A percentile compares a stretch with the other conserved stretches of the same genome.
Conservation (phyloP, 805 yeast species). For the Saccharomycopsis microspora region DNA sequence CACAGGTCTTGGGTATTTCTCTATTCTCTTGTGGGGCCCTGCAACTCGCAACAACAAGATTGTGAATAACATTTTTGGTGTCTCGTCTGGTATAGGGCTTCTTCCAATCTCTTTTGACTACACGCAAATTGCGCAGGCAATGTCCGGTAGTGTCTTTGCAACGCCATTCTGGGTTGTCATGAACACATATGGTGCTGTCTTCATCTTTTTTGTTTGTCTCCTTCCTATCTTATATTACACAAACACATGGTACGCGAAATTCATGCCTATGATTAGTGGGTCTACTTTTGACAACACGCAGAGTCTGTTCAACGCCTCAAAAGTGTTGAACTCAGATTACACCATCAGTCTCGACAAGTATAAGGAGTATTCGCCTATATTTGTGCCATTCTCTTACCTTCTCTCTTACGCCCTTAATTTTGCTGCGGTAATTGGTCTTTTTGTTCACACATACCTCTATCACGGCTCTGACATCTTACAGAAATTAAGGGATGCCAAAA, state of each 20-base stretch:
- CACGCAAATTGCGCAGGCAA: conserved; percentile 39
- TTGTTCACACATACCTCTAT: conserved; percentile 45
- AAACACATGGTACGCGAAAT: conserved; percentile 21
- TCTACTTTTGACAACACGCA: conserved; percentile 18
- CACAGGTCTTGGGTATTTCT: conserved; percentile 49
- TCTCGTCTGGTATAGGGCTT: conserved; percentile 40
- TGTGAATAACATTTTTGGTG: conserved; percentile 55
- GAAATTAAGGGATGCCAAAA: conserved; percentile 32
- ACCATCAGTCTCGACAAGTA: conserved; percentile 22
- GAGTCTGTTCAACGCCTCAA: conserved; percentile 16
- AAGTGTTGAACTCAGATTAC: conserved; percentile 17
- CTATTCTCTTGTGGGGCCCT: conserved; percentile 23
- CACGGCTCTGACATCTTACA: conserved; percentile 44
- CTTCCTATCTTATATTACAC: conserved; percentile 25
- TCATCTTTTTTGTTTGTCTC: conserved; percentile 38
- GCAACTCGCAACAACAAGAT: conserved; percentile 36
- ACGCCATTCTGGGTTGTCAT: conserved; percentile 41
- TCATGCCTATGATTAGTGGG: conserved; percentile 20
- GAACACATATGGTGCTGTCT: conserved; percentile 36
- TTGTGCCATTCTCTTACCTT: conserved; percentile 46
- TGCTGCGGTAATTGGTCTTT: conserved; percentile 52
- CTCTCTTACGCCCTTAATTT: conserved; percentile 45
- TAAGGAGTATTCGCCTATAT: conserved; percentile 44
- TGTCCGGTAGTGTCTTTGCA: conserved; percentile 48
- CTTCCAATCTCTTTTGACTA: conserved; percentile 48